These are phyloP conservation scores for Spergularia marina DNA, from an alignment of 148 eudicot species.

Conservation along the genomic window DNA sequence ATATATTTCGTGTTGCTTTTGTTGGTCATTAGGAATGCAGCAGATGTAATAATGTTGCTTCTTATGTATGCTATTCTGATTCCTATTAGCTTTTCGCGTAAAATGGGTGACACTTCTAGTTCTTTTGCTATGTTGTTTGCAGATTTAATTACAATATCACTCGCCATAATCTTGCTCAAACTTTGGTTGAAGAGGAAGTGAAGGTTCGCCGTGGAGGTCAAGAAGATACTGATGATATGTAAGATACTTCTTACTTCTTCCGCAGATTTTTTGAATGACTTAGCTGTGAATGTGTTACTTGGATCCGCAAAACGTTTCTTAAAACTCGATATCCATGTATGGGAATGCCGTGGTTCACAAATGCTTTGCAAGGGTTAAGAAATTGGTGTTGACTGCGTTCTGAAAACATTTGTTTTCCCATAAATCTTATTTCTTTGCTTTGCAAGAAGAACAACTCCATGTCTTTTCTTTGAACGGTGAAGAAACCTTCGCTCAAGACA, in stretches of 20 bases:
- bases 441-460: too few species aligned
- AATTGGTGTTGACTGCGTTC: too few species aligned
- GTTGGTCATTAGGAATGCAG: too few species aligned
- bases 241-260: conserved; percentile 7
- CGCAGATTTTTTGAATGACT: not conserved
- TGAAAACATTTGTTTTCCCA: too few species aligned
- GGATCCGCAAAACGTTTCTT: not conserved
- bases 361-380: not conserved
- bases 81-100: not conserved
- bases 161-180: not conserved
- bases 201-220: not conserved
- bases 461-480: too few species aligned
- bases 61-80: not conserved
- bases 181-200: conserved; percentile 12
- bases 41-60: too few species aligned
- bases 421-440: too few species aligned
- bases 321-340: not conserved
- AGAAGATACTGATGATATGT: not conserved
- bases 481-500: not conserved
- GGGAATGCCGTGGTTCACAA: not conserved
- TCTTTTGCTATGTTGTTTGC: not conserved
- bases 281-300: not conserved
- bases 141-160: conserved; percentile 2
- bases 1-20: too few species aligned
- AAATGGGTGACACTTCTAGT: not conserved